phyloP scores from a whole-genome alignment of 768 basidiomycete species.

The Collybia mongolica region DNA sequence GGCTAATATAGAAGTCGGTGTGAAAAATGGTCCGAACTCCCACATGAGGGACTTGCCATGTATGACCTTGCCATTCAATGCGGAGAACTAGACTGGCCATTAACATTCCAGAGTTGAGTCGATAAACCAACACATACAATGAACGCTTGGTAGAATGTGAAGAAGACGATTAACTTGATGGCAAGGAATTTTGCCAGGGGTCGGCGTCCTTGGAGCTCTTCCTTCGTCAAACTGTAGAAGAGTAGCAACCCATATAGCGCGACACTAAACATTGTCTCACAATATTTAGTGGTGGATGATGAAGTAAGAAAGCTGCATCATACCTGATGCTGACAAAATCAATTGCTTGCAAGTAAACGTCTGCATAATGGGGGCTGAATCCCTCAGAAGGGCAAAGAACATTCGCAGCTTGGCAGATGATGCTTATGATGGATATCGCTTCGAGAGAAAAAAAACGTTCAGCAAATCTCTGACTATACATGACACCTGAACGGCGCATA shows the following conservation, averaged over 20 bases:
- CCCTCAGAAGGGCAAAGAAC: constrained; percentile 66
- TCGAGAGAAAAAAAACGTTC: not conserved
- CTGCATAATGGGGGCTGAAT: constrained; percentile 57
- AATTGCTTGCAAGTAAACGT: constrained; percentile 64
- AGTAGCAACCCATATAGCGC: constrained; percentile 82
- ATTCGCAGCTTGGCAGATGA: constrained; percentile 67
- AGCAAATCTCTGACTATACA: not conserved
- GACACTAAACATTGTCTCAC: constrained; percentile 39
- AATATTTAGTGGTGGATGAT: not conserved
- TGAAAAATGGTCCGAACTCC: not conserved
- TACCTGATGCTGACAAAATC: constrained; percentile 83
- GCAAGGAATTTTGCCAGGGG: constrained; percentile 82
- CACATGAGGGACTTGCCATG: constrained; percentile 37
- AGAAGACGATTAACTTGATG: constrained; percentile 84
- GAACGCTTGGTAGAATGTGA: constrained; percentile 84
- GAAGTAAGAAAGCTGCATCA: constrained; percentile 3
- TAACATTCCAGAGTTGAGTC: not conserved
- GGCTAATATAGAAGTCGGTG: constrained; percentile 28
- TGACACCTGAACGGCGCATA: constrained; percentile 11
- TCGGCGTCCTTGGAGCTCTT: constrained; percentile 70
- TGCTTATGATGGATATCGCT: constrained; percentile 68
- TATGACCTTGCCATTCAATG: constrained; percentile 67
- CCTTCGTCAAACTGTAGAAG: constrained; percentile 77
- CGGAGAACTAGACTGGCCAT: constrained; percentile 47
- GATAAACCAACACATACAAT: constrained; percentile 41